These are phyloP conservation scores for Cubamyces lactineus DNA, from an alignment of 768 basidiomycete species.

Conservation along the genomic window DNA sequence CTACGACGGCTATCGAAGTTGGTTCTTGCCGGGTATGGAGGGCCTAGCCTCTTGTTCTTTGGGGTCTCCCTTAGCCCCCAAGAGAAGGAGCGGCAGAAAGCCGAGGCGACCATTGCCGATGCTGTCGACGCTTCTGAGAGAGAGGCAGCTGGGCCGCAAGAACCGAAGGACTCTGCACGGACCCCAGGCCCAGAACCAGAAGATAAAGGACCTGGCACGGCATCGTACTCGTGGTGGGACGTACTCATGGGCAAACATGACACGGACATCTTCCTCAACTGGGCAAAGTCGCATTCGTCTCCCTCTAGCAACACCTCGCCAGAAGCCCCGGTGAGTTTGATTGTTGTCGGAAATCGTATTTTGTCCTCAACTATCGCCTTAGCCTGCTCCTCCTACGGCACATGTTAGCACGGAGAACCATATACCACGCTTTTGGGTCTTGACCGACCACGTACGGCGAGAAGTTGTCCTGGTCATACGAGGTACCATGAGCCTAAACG, in stretches of 20 bases:
- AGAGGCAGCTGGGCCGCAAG: conserved; percentile 43
- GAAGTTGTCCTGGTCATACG: conserved; percentile 72
- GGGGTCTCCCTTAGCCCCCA: conserved; percentile 51
- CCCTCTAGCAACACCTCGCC: background rate
- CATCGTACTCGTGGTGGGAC: conserved; percentile 79
- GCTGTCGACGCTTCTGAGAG: conserved; percentile 75
- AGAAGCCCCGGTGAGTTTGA: background rate
- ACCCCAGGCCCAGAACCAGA: background rate
- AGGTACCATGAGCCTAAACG: conserved; percentile 84
- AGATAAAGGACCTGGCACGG: conserved; percentile 12
- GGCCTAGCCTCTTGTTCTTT: conserved; percentile 80
- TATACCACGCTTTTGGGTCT: conserved; percentile 86
- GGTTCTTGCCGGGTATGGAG: conserved; percentile 84
- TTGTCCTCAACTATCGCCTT: background rate
- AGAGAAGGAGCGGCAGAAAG: conserved; percentile 47
- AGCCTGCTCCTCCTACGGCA: conserved; percentile 37
- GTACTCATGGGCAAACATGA: conserved; percentile 80
- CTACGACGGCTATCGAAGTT: conserved; percentile 82
- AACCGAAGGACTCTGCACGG: background rate
- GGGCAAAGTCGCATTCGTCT: conserved; percentile 37
- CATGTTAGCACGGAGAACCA: conserved; percentile 67
- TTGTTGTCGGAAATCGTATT: background rate
- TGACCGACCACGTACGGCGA: conserved; percentile 74
- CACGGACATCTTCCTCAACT: conserved; percentile 78
- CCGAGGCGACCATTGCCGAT: conserved; percentile 63